Percentiles rank a stretch among this genome's conserved stretches.
Evolutionary conservation across 176 grass and related monocot genomes (phyloP).

Genomic region (Phoenix roebelenii): DNA sequence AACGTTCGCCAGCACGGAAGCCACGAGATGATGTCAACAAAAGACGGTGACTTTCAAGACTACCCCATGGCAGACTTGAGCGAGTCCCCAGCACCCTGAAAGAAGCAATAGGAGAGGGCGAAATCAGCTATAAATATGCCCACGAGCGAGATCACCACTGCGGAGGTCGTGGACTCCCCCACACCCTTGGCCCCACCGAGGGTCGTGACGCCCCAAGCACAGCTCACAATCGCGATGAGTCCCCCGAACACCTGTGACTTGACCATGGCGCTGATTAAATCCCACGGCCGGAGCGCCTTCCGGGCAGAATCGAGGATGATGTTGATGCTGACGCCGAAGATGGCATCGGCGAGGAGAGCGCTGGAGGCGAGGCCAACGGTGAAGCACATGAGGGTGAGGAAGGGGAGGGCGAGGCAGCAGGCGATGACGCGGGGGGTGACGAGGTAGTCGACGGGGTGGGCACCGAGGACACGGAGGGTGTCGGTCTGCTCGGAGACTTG

Average conservation of each 20-base stretch:
- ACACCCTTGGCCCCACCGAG: slow-evolving; percentile 90
- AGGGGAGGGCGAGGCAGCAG: slow-evolving; percentile 70
- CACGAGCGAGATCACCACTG: slow-evolving; percentile 84
- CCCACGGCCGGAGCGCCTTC: slow-evolving; percentile 76
- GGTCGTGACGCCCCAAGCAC: slow-evolving; percentile 88
- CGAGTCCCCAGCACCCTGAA: slow-evolving; percentile 89
- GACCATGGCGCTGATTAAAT: slow-evolving; percentile 78
- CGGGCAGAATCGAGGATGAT: slow-evolving; percentile 97
- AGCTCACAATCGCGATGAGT: slow-evolving; percentile 83
- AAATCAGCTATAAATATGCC: slow-evolving; percentile 84
- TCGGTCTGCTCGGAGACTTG: slow-evolving; percentile 97
- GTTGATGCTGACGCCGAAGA: slow-evolving; percentile 89
- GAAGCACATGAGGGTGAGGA: slow-evolving; percentile 82
- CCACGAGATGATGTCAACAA: no score
- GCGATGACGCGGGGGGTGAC: slow-evolving; percentile 78
- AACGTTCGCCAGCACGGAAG: no score
- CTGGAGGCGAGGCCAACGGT: slow-evolving; percentile 71
- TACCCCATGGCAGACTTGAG: slow-evolving; percentile 92
- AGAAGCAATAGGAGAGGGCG: slow-evolving; percentile 66
- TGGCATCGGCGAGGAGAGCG: slow-evolving; percentile 67
- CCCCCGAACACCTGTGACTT: slow-evolving; percentile 90
- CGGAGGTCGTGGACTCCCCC: slow-evolving; percentile 88
- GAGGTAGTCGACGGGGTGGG: slow-evolving; percentile 85
- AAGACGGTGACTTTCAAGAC: background rate
- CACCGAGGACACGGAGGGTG: slow-evolving; percentile 74